Base-by-base conservation (phyloP, 805 yeast genomes). In the Kodamaea restingae region DNA sequence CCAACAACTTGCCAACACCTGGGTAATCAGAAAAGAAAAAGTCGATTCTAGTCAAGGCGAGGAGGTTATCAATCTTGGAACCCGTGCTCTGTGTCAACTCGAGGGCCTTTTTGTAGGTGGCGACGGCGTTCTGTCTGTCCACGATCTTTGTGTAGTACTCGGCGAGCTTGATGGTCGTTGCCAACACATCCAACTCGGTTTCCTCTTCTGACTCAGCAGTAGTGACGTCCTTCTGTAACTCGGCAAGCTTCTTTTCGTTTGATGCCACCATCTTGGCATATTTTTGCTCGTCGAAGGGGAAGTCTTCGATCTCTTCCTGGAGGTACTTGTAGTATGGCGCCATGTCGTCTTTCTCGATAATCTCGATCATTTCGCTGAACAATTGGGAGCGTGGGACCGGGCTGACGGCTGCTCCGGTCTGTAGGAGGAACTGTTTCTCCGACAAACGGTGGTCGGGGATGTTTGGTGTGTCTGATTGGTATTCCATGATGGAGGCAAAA, bases 61-160 rank as follows among this genome's bases (percentile, higher is more conserved):
- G 73, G 43, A 79, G 67, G 37, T 88, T 75, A 58, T 93, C 98
- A 55, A 93, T 91, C 61, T 91, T 91, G 24, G 86, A 71, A 4
- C 98, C 98, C 0, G 95, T 78, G 20, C 91, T 81, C 28, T 91
- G 91, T 0, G 95, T 80, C 49, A 82, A 66, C 36, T 82, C 88
- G 43, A 80, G 70, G 2, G 95, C 88, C 54, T 81, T 83, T 43
- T 78, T 73, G 51, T 85, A 72, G 1, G 87, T 78, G 24, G 69
- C 63, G 30, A 76, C 64, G 6, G 95, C 91, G 50, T 84, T 81
- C 24, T 69, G 64, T 47, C 79, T 76, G 60, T 91, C 96, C 45
- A 96, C 91, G 52, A 88, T 85, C 44, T 71, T 70, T 9, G 96
- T 80, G 61, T 87, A 91, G 63, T 81, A 87, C 57, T 90, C 95